Conservation (phyloP, 2,329 filamentous ascomycete genomes). For the Colletotrichum gigasporum region DNA sequence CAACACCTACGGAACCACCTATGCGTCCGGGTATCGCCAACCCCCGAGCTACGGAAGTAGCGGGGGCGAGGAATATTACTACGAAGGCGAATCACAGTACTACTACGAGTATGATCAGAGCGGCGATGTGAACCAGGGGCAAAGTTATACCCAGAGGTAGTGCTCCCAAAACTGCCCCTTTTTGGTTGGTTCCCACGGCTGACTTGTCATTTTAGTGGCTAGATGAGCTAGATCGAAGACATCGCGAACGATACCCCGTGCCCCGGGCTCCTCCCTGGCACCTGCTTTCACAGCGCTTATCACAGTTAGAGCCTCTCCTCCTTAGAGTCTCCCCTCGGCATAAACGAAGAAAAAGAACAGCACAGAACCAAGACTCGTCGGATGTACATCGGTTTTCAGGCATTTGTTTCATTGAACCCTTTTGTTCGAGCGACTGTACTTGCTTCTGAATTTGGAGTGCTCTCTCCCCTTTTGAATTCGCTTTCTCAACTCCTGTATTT, state of each 20-base stretch:
- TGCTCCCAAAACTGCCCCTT: neutral
- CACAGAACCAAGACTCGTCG: too few species aligned
- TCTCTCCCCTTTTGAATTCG: neutral
- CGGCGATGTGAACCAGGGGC: neutral
- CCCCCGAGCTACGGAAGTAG: slow-evolving; percentile 44
- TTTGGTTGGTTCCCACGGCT: neutral
- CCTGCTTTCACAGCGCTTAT: neutral
- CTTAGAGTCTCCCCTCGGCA: neutral
- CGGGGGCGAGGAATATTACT: slow-evolving; percentile 44
- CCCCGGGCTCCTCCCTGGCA: neutral
- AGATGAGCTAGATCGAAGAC: neutral
- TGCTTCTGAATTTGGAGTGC: neutral
- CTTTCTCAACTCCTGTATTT: neutral
- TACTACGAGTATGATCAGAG: slow-evolving; percentile 34
- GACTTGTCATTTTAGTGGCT: neutral
- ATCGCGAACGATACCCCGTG: neutral
- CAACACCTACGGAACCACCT: slow-evolving; percentile 36
- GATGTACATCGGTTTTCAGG: too few species aligned
- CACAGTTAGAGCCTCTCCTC: neutral
- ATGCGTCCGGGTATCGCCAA: slow-evolving; percentile 33
- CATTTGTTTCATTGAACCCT: neutral
- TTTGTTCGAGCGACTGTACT: too few species aligned
- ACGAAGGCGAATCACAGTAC: slow-evolving; percentile 38
- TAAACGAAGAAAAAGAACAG: neutral
- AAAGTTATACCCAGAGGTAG: neutral